phyloP scores from a whole-genome alignment of 2,329 filamentous ascomycete genomes.

The Verticillium klebahnii region DNA sequence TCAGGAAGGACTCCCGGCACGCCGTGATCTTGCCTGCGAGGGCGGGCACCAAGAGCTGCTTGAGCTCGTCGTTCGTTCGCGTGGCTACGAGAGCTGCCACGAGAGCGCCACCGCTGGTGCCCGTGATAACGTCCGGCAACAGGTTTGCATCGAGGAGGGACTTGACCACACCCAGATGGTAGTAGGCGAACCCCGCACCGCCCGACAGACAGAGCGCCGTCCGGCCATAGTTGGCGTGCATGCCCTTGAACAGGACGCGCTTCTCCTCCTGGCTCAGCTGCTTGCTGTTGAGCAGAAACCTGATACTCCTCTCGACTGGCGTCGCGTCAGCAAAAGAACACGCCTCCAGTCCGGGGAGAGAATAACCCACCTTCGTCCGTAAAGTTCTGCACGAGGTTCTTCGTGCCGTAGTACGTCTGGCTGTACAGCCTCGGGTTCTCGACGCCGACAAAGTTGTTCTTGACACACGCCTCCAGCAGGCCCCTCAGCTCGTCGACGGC shows the following conservation, averaged over 20 bases:
- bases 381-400: slow-evolving; percentile 85
- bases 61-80: slow-evolving; percentile 86
- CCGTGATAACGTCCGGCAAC: slow-evolving; percentile 90
- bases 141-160: slow-evolving; percentile 82
- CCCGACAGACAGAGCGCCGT: slow-evolving; percentile 92
- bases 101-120: slow-evolving; percentile 89
- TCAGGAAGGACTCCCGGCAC: slow-evolving; percentile 70
- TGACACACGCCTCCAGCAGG: slow-evolving; percentile 84
- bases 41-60: slow-evolving; percentile 77
- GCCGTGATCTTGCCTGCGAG: slow-evolving; percentile 82
- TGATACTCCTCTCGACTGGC: slow-evolving; percentile 59
- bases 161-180: slow-evolving; percentile 90
- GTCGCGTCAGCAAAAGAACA: slow-evolving; percentile 8
- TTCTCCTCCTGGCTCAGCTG: slow-evolving; percentile 71
- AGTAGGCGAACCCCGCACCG: slow-evolving; percentile 92
- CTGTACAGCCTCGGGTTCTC: slow-evolving; percentile 95
- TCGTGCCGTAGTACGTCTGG: slow-evolving; percentile 97
- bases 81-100: slow-evolving; percentile 85
- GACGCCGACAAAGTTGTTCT: slow-evolving; percentile 94
- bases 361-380: slow-evolving; percentile 66
- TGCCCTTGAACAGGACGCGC: slow-evolving; percentile 75
- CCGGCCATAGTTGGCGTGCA: slow-evolving; percentile 86
- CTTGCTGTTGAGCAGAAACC: slow-evolving; percentile 63
- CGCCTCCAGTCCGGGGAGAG: no score
- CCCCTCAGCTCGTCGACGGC: slow-evolving; percentile 71